Conservation (phyloP, 345 rosid species). For the Corymbia maculata region DNA sequence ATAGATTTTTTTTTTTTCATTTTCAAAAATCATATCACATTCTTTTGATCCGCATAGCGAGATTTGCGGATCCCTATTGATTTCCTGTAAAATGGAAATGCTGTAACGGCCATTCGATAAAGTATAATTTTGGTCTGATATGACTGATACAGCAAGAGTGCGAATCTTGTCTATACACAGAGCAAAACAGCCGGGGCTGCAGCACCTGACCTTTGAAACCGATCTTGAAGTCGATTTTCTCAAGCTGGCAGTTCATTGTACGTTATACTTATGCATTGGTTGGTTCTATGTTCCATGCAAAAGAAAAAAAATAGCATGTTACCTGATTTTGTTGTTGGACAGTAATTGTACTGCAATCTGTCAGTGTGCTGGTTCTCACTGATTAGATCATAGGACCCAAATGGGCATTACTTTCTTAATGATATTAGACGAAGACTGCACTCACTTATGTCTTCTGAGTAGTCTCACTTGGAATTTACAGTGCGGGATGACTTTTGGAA, state of each 20-base stretch:
- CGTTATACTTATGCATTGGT: neutral
- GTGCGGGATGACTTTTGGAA: neutral
- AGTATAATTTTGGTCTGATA: neutral
- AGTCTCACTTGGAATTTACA: neutral
- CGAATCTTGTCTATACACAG: neutral
- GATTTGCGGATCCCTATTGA: neutral
- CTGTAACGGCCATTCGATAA: neutral
- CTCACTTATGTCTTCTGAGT: neutral
- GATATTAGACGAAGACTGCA: neutral
- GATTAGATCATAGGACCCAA: neutral
- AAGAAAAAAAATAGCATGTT: neutral
- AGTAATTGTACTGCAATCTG: neutral
- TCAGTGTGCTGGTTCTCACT: neutral
- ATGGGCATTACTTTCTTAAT: neutral
- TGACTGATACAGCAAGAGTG: neutral
- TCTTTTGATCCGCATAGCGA: conserved; percentile 14
- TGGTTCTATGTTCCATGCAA: neutral
- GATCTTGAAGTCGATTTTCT: neutral
- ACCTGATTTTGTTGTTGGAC: neutral
- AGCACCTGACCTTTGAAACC: neutral
- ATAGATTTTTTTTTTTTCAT: neutral
- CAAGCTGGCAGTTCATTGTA: neutral
- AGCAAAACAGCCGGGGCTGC: neutral
- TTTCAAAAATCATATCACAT: neutral
- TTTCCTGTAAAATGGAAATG: neutral